phyloP scores from a whole-genome alignment of 2,329 filamentous ascomycete genomes.

The Nemania sp. region DNA sequence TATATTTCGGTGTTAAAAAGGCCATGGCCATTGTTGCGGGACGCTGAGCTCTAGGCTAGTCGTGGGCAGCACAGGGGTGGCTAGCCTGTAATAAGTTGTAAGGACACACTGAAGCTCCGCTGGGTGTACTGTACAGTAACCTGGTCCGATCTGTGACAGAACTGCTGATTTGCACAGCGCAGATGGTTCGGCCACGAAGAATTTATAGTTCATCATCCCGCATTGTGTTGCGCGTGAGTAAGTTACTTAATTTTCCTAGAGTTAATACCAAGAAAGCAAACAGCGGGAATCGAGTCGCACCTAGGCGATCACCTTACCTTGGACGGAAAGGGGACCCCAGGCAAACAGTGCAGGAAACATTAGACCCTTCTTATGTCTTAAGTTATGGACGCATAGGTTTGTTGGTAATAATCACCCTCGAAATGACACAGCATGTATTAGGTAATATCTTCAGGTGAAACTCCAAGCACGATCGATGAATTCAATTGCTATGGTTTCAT shows the following conservation, averaged over 20 bases:
- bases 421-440: too few relatives aligned
- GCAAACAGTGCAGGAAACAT: too few relatives aligned
- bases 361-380: too few relatives aligned
- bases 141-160: slow-evolving; percentile 1
- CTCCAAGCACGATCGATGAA: too few relatives aligned
- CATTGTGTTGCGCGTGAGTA: slow-evolving; percentile 4
- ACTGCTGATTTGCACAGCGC: background rate
- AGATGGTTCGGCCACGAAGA: slow-evolving; percentile 7
- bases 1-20: slow-evolving; percentile 6
- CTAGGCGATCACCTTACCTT: background rate
- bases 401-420: too few relatives aligned
- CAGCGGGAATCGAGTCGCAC: background rate
- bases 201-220: background rate
- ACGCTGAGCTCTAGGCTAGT: background rate
- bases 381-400: too few relatives aligned
- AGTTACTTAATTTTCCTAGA: background rate
- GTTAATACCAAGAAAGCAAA: background rate
- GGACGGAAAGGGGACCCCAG: slow-evolving; percentile 1
- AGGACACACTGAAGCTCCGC: background rate
- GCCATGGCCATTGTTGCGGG: slow-evolving; percentile 5
- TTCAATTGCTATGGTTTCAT: too few relatives aligned
- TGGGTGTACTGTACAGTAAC: background rate
- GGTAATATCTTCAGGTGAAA: too few relatives aligned
- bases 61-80: background rate
- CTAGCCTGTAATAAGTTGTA: slow-evolving; percentile 11